Evolutionary conservation across 2,329 filamentous ascomycete genomes (phyloP), one percentile per base, ranked within the genome.

Genomic region (Aspergillus sp.): DNA sequence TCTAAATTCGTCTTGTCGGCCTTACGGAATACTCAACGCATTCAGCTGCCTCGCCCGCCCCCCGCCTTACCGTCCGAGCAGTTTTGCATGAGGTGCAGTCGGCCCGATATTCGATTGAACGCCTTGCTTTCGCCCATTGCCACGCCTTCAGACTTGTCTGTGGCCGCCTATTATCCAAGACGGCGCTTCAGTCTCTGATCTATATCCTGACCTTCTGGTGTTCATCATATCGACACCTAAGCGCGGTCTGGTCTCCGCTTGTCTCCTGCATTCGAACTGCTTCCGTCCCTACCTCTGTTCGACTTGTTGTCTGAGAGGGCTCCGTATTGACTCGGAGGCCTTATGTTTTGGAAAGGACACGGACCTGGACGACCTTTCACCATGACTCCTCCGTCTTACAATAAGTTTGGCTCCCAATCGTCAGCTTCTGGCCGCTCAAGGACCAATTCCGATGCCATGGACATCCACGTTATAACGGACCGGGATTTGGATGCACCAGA

Each of bases 391-490:
- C 59, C 61, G 22, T 33, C 55, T 36, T 49, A 54, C 45, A 55
- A 60, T 30, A 56, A 64, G 44, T 63, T 63, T 48, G 57, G 53
- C 45, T 63, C 66, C 24, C 58, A 60, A 33, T 63, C 67, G 6
- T 51, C 65, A 6, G 54, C 56, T 3, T 51, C 60, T 19, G 65
- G 55, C 33, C 62, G 65, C 10, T 65, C 67, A 26, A 63, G 68
- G 45, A 66, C 70, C 32, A 67, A 68, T 7, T 71, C 68, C 9
- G 67, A 68, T 7, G 67, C 67, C 1, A 71, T 71, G 68, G 66
- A 70, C 30, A 66, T 71, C 44, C 64, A 70, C 45, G 55, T 56
- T 26, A 63, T 70, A 44, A 67, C 67, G 20, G 67, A 68, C 42
- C 57, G 65, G 54, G 65, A 69, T 48, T 61, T 61, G 7, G 46